Base-by-base conservation (phyloP, 2,329 filamentous ascomycete species). In the Apiospora sp. region DNA sequence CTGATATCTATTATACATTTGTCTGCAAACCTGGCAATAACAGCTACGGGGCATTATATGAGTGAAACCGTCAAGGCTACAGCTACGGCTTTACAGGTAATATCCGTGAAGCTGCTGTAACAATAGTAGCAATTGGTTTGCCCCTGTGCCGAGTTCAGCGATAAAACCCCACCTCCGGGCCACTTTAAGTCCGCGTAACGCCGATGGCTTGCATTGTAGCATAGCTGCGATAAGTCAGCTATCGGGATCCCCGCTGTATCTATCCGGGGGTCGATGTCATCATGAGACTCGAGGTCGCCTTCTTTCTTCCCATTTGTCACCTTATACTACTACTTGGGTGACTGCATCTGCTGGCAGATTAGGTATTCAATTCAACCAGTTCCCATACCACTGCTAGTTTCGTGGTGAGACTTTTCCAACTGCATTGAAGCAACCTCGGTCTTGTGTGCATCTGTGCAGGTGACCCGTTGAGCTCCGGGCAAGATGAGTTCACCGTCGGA, bases 51-150 rank as follows among this genome's bases (percentile, higher is more conserved):
- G 6, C 10, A 41, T 41, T 41, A 41, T 41, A 8, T 41, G 37
- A 10, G 10, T 10, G 37, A 10, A 41, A 41, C 13, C 27, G 24
- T 6, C 24, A 30, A 58, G 27, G 14, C 14, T 19, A 58, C 51
- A 58, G 51, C 51, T 30, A 16, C 51, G 51, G 27, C 24, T 30
- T 19, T 30, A 19, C 13, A 1, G 27, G n/a, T 27, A 54, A 27
- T 54, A 6, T 27, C 49, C 49, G 6, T 27, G 24, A 8, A 61
- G 54, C n/a, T 37, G 19, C 8, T 37, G 7, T 30, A 37, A 61
- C 30, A 58, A 22, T 34, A 2, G 14, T 37, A 8, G 19, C 0
- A 41, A 75, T 83, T 22, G 75, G 85, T 71, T 10, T 37, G 54
- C 30, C 54, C 54, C 54, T 37, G 54, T 61, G 34, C 22, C 16